phyloP scores from a whole-genome alignment of 768 basidiomycete genomes.

The Tricholoma saponaceum region DNA sequence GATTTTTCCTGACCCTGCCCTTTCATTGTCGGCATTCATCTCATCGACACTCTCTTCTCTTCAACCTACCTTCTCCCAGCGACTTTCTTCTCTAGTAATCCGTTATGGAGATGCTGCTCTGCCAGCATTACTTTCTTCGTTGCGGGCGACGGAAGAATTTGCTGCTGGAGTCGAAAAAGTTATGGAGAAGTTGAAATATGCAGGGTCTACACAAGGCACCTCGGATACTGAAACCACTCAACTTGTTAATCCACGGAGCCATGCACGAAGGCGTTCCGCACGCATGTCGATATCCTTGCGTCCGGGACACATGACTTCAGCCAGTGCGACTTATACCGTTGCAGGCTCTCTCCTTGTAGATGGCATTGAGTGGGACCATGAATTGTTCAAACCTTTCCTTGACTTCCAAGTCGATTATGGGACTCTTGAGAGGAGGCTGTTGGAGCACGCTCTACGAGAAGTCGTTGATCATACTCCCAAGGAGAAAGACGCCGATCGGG shows the following conservation, averaged over 20 bases:
- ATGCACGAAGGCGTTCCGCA: slow-evolving; percentile 50
- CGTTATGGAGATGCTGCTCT: slow-evolving; percentile 62
- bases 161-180: slow-evolving; percentile 68
- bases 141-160: slow-evolving; percentile 81
- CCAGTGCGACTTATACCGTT: slow-evolving; percentile 9
- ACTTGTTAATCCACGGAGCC: slow-evolving; percentile 15
- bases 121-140: slow-evolving; percentile 64
- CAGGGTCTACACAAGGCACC: slow-evolving; percentile 19
- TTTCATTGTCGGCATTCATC: slow-evolving; percentile 77
- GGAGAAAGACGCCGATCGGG: slow-evolving; percentile 41
- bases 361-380: slow-evolving; percentile 79
- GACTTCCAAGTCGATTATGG: slow-evolving; percentile 87
- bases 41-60: slow-evolving; percentile 76
- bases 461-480: slow-evolving; percentile 41
- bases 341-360: slow-evolving; percentile 25
- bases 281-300: slow-evolving; percentile 67
- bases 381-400: slow-evolving; percentile 91
- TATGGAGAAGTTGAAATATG: slow-evolving; percentile 63
- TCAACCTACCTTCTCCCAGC: slow-evolving; percentile 77
- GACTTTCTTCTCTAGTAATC: slow-evolving; percentile 67
- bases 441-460: slow-evolving; percentile 55
- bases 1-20: slow-evolving; percentile 84
- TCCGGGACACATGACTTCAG: slow-evolving; percentile 30
- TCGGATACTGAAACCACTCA: slow-evolving; percentile 13
- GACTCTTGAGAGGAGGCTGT: slow-evolving; percentile 64